Evolutionary conservation across 139 green algal species (phyloP).

Genomic region (Chlamydomonas sphaeroides): DNA sequence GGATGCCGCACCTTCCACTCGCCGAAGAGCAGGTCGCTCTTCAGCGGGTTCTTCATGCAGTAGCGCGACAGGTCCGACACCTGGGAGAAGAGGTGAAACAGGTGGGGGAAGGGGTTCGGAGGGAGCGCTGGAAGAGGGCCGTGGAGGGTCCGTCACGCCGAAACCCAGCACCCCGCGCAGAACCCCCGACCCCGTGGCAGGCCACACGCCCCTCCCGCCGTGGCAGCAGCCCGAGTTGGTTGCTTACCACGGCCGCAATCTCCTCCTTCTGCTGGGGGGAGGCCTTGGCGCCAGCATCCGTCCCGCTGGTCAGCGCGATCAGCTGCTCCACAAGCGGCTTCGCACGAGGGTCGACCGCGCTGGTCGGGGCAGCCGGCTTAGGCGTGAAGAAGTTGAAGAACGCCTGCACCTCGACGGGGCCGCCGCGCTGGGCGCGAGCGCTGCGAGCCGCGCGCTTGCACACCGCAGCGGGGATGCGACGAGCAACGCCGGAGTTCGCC

Average conservation of each 20-base stretch:
- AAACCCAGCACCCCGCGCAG: not conserved
- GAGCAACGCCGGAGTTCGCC: too few relatives aligned
- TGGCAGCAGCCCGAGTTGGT: too few relatives aligned
- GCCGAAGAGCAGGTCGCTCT: slow-evolving; percentile 53
- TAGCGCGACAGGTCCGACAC: slow-evolving; percentile 50
- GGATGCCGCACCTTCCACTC: slow-evolving; percentile 51
- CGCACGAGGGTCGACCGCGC: slow-evolving; percentile 14
- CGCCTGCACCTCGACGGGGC: slow-evolving; percentile 7
- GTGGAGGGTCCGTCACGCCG: not conserved
- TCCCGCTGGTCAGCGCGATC: slow-evolving; percentile 37
- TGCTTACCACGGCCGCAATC: slow-evolving; percentile 50
- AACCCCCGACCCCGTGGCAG: too few relatives aligned
- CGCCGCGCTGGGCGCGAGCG: not conserved
- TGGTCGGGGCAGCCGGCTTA: slow-evolving; percentile 41
- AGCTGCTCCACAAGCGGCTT: slow-evolving; percentile 47
- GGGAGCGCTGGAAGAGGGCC: too few relatives aligned
- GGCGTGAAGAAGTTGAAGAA: slow-evolving; percentile 57
- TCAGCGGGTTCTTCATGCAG: slow-evolving; percentile 52
- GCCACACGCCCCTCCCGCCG: too few relatives aligned
- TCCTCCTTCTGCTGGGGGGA: slow-evolving; percentile 17
- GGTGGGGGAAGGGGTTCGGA: too few relatives aligned
- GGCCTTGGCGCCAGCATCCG: slow-evolving; percentile 33
- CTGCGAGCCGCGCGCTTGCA: not conserved
- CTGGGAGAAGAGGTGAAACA: not conserved
- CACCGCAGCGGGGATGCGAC: too few relatives aligned